Percentiles rank a stretch among this genome's conserved stretches.
phyloP scores from a whole-genome alignment of 2,329 filamentous ascomycete species.

The Fusarium succisae region DNA sequence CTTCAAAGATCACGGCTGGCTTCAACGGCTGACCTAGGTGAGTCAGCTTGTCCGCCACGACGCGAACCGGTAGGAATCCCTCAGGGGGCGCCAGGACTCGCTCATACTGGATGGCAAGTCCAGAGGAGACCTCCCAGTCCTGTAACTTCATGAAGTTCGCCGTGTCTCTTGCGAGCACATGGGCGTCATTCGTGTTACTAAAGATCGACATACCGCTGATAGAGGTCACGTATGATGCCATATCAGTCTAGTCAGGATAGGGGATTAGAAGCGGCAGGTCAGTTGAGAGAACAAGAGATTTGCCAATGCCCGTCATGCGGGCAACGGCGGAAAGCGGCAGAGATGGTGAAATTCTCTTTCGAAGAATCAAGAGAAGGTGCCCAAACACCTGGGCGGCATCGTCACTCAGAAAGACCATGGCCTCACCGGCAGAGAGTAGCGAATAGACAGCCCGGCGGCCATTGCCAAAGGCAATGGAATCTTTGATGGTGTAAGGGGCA shows the following conservation, averaged over 20 bases:
- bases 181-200: background rate
- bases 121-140: accelerated
- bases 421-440: too few species aligned
- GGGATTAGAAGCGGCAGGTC: background rate
- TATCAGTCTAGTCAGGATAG: accelerated
- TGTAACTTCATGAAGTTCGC: background rate
- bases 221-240: background rate
- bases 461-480: too few species aligned
- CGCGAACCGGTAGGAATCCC: too few species aligned
- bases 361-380: too few species aligned
- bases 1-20: background rate
- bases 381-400: too few species aligned
- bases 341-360: too few species aligned
- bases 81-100: accelerated
- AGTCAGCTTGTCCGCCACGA: background rate
- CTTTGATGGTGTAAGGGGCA: too few species aligned
- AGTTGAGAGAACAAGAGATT: accelerated
- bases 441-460: too few species aligned
- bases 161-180: background rate
- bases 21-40: background rate
- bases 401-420: too few species aligned
- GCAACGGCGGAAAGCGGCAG: background rate
- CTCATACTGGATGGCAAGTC: background rate
- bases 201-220: background rate
- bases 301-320: accelerated